A percentile compares a stretch with the other conserved stretches of the same genome.
These are phyloP conservation scores for Wallacemonas sp. DNA, from an alignment of 208 protist species.

Conservation along the genomic window DNA sequence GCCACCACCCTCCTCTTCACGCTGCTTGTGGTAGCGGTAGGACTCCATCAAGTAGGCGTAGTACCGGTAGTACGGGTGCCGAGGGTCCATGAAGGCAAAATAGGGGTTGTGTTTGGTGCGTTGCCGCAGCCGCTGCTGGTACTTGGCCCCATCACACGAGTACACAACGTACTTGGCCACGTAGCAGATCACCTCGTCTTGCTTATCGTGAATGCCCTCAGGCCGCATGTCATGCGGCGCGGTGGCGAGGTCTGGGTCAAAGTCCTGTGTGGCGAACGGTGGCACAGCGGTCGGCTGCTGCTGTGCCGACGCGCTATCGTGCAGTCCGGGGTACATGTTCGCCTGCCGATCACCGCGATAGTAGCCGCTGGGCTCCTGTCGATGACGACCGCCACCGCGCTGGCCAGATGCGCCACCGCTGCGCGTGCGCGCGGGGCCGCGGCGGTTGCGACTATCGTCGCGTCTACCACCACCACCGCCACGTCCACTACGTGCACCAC, in stretches of 20 bases:
- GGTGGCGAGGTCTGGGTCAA: slow-evolving; percentile 18
- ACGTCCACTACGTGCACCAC: neutral
- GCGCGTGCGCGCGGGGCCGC: neutral
- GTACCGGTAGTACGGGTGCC: slow-evolving; percentile 66
- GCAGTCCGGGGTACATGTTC: neutral
- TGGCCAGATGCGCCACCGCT: neutral
- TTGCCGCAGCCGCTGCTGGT: slow-evolving; percentile 60
- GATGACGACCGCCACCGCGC: neutral
- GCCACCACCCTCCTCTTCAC: slow-evolving; percentile 27
- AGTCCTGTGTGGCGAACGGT: neutral
- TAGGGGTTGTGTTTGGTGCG: slow-evolving; percentile 70
- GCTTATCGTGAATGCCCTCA: slow-evolving; percentile 58
- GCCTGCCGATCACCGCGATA: neutral
- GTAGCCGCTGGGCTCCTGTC: neutral
- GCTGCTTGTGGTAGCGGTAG: slow-evolving; percentile 52
- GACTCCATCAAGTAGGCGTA: slow-evolving; percentile 77
- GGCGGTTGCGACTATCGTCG: neutral
- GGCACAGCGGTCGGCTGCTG: neutral
- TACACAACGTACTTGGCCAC: slow-evolving; percentile 79
- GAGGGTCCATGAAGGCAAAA: slow-evolving; percentile 65
- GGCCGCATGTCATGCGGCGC: slow-evolving; percentile 32
- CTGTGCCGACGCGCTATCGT: neutral
- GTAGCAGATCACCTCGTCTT: slow-evolving; percentile 82
- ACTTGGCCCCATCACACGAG: slow-evolving; percentile 62
- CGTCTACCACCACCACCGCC: neutral